Base-by-base conservation (phyloP, 495 filamentous ascomycete species). In the Articulospora tetracladia region DNA sequence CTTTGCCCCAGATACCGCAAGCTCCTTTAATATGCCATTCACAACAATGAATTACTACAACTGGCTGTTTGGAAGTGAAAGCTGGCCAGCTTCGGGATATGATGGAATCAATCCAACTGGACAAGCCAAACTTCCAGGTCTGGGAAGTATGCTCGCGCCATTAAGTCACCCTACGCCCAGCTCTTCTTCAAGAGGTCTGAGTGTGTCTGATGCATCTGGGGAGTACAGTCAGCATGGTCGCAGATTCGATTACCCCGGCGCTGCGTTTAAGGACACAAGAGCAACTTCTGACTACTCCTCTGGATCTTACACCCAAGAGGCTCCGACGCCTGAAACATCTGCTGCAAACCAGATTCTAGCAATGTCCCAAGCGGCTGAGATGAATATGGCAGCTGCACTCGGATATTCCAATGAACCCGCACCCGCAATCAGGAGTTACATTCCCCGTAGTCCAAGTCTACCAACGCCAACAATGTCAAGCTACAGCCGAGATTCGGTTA, bases 11-110 rank as follows among this genome's bases (percentile, higher is more conserved):
- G 75, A 78, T 66, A 72, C 74, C 3, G 76, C 77, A 13, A 81
- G 72, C 58, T 80, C 79, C 17, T 84, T 85, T 59, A 81, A 83
- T 55, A 77, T 79, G 59, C 80, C 80, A 1, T 85, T 83, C 63
- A 83, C 79, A 4, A 79, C 80, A 4, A 76, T 77, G 39, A 72
- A 70, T 55, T 80, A 83, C 56, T 83, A 83, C 61, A 79, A 80
- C 59, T 84, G 81, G 80, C 60, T 83, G 19, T 85, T 85, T 67
- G 76, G 78, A 55, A 72, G 76, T 50, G 54, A 61, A n/a, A 20
- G 27, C 15, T 58, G 49, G 39, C 24, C 55, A 24, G 25, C 41
- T 55, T 27, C 53, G 12, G 27, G 20, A 20, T 26, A 24, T 26
- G 53, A 54, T 44, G 12, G n/a, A 19, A 30, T 34, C 1, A 41